Base-by-base conservation (phyloP, 164 flowering plant species). In the Chloranthus sessilifolius region DNA sequence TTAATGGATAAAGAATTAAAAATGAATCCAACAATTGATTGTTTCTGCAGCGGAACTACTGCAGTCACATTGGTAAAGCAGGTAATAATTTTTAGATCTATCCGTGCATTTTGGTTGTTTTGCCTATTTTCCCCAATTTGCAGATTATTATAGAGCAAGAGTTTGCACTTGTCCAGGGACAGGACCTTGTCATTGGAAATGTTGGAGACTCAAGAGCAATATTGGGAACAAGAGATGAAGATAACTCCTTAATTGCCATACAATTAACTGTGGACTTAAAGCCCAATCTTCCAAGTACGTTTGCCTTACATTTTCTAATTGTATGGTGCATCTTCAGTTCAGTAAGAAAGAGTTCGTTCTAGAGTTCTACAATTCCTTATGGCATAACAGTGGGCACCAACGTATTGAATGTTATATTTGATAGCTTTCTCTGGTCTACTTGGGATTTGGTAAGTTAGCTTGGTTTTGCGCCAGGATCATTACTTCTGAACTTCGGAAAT, bases 21-120 rank as follows among this genome's bases (percentile, higher is more conserved):
- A 61, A 48, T 73, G 60, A 77, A 82, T 62, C 79, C 85, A 6
- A 57, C 73, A 51, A 77, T 85, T 29, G 90, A 85, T 58, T 82
- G 88, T 63, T 82, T 80, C 64, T 82, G 95, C 67, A 85, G 90
- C 60, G 95, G 95, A 29, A 47, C 83, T 22, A 85, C 95, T 47
- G 83, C 90, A 5, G 90, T 85, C 47, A 63, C 83, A 16, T 54
- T 85, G 70, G 44, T 85, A 29, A 79, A 77, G 63, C 82, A 81
- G 87, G 94, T 82, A 63, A 43, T 28, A 45, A 38, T 37, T 51
- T 41, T n/a, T n/a, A n/a, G n/a, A n/a, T n/a, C n/a, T n/a, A n/a
- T n/a, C n/a, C n/a, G n/a, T n/a, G 3, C 16, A 24, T 20, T 23
- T 24, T 27, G 11, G n/a, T 12, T 44, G 4, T 37, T 8, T 37